Conservation (phyloP, 73 alveolate species). For the Tetrahymena elliotti region DNA sequence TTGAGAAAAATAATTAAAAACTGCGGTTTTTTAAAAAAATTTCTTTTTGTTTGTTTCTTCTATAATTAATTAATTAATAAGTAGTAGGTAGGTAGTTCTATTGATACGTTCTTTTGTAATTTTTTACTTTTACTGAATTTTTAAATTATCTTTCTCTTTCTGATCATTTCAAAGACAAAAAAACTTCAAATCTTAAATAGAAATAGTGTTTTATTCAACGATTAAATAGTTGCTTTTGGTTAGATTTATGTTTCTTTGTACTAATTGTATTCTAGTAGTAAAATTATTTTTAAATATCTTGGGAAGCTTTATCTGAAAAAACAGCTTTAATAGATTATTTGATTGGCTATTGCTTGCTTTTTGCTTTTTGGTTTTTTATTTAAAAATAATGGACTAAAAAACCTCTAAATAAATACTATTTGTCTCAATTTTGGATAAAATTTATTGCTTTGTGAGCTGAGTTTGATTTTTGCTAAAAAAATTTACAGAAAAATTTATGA, state of each 20-base stretch:
- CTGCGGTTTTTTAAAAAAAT: too few species aligned
- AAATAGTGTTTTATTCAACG: too few species aligned
- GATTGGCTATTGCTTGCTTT: neutral
- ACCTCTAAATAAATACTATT: neutral
- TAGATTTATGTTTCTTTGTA: neutral
- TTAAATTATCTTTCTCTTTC: neutral
- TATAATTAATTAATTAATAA: neutral
- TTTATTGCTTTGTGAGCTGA: neutral
- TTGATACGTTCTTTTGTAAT: neutral
- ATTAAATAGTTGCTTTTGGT: too few species aligned
- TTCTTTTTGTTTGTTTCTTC: constrained; percentile 5
- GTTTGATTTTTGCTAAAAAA: neutral
- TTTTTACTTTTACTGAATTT: neutral
- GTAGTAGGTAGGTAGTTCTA: neutral
- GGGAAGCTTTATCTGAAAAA: too few species aligned
- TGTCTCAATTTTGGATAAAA: neutral
- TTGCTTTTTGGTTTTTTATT: too few species aligned
- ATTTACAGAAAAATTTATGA: constrained; percentile 27
- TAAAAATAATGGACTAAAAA: neutral
- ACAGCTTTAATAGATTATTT: too few species aligned
- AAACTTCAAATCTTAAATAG: too few species aligned
- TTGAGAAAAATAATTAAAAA: too few species aligned
- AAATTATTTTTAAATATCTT: too few species aligned
- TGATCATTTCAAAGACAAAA: neutral
- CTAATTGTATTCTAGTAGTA: too few species aligned